Percentiles rank a stretch among this genome's conserved stretches.
phyloP scores from a whole-genome alignment of 106 monocot species.

The Dioscorea zingiberensis region DNA sequence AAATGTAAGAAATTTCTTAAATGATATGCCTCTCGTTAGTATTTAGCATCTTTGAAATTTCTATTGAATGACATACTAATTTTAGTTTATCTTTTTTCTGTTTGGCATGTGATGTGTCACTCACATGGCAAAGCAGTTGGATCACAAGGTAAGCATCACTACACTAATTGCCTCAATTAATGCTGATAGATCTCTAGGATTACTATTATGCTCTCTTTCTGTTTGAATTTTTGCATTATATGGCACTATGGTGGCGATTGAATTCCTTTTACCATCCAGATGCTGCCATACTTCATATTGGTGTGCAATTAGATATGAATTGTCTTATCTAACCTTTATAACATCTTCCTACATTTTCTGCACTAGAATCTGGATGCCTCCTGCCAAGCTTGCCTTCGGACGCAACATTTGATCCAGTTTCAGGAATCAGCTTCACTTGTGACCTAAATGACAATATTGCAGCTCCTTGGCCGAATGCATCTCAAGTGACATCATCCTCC shows the following conservation, averaged over 20 bases:
- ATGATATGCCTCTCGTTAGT: too few relatives aligned
- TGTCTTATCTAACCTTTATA: too few relatives aligned
- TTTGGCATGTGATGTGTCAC: conserved; percentile 5
- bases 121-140: conserved; percentile 45
- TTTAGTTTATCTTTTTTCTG: conserved; percentile 8
- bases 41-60: background rate
- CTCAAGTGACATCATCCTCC: conserved; percentile 42
- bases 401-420: conserved; percentile 66
- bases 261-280: too few relatives aligned
- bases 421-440: conserved; percentile 95
- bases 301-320: too few relatives aligned
- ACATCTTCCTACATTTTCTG: background rate
- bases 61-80: conserved; percentile 3
- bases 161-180: too few relatives aligned
- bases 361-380: conserved; percentile 85
- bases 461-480: conserved; percentile 89
- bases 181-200: too few relatives aligned
- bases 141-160: conserved; percentile 47
- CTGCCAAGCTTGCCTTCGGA: conserved; percentile 95
- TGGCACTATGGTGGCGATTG: too few relatives aligned
- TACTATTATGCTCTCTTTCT: background rate
- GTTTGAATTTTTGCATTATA: background rate
- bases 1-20: too few relatives aligned
- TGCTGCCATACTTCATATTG: too few relatives aligned
- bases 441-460: conserved; percentile 99